Evolutionary conservation across 2,329 filamentous ascomycete species (phyloP).

Genomic region (Epichloe scottii): DNA sequence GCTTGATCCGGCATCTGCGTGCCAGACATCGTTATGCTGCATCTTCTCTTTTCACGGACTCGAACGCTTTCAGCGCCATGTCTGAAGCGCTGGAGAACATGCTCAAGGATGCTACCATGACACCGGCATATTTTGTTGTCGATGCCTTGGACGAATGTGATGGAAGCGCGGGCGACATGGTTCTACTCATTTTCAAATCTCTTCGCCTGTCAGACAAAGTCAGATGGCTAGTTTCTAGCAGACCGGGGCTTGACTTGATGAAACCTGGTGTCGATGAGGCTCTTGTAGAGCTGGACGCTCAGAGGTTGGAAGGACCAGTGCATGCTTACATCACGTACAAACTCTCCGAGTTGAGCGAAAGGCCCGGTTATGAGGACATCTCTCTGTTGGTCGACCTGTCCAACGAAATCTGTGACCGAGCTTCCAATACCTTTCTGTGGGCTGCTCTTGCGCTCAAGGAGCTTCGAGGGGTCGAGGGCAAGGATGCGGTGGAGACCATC

Average conservation of each 20-base stretch:
- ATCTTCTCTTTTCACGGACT: constrained; percentile 22
- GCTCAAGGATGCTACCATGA: constrained; percentile 23
- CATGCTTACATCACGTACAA: constrained; percentile 24
- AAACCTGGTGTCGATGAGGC: constrained; percentile 18
- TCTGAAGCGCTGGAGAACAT: constrained; percentile 28
- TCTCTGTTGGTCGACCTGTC: constrained; percentile 3
- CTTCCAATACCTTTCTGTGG: constrained; percentile 11
- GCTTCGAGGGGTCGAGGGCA: constrained; percentile 4
- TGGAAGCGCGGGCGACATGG: constrained; percentile 16
- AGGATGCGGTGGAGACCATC: constrained; percentile 3
- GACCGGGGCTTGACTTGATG: constrained; percentile 15
- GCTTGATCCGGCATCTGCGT: constrained; percentile 25
- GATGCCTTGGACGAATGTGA: constrained; percentile 37
- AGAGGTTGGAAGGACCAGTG: constrained; percentile 24
- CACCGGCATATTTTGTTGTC: constrained; percentile 26
- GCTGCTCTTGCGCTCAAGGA: constrained; percentile 8
- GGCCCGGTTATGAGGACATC: constrained; percentile 2
- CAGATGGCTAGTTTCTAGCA: constrained; percentile 32
- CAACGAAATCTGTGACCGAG: constrained; percentile 6
- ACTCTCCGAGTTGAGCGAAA: constrained; percentile 9
- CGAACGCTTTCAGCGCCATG: constrained; percentile 22
- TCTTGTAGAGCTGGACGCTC: constrained; percentile 26
- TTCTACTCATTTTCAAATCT: constrained; percentile 24
- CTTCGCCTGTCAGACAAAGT: constrained; percentile 13
- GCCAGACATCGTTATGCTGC: constrained; percentile 20